A percentile compares a stretch with the other conserved stretches of the same genome.
phyloP scores from a whole-genome alignment of 805 yeast species.

The Ogataea ramenticola region DNA sequence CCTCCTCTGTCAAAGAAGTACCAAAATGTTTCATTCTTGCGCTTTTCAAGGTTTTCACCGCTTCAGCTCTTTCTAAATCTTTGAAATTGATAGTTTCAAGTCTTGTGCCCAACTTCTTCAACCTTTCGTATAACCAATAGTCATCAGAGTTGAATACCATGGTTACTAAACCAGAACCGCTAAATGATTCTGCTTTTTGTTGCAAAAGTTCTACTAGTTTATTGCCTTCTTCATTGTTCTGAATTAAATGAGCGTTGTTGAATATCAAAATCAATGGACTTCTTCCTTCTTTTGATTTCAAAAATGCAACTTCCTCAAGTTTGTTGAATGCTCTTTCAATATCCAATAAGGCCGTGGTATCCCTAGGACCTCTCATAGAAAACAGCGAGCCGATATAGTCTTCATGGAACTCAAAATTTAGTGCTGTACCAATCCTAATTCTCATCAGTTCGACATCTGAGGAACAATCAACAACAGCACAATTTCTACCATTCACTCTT shows the following conservation, averaged over 20 bases:
- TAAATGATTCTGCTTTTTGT: conserved; percentile 73
- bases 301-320: conserved; percentile 63
- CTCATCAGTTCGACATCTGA: conserved; percentile 81
- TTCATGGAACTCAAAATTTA: conserved; percentile 66
- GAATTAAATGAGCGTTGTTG: conserved; percentile 68
- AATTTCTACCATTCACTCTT: conserved; percentile 53
- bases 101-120: conserved; percentile 65
- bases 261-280: conserved; percentile 64
- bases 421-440: conserved; percentile 66
- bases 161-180: conserved; percentile 63
- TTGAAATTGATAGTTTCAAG: conserved; percentile 64
- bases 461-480: conserved; percentile 73
- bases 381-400: conserved; percentile 80
- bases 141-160: conserved; percentile 76
- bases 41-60: conserved; percentile 45
- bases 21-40: conserved; percentile 40
- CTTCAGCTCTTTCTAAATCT: conserved; percentile 50
- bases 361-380: conserved; percentile 78
- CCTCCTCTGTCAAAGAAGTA: conserved; percentile 29
- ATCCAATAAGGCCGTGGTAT: conserved; percentile 73
- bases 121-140: conserved; percentile 78
- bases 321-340: conserved; percentile 77
- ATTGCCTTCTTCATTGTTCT: conserved; percentile 67
- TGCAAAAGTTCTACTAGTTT: conserved; percentile 68
- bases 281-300: conserved; percentile 31